phyloP scores from a whole-genome alignment of 2,329 filamentous ascomycete genomes.

The Fusarium pseudoanthophilum region DNA sequence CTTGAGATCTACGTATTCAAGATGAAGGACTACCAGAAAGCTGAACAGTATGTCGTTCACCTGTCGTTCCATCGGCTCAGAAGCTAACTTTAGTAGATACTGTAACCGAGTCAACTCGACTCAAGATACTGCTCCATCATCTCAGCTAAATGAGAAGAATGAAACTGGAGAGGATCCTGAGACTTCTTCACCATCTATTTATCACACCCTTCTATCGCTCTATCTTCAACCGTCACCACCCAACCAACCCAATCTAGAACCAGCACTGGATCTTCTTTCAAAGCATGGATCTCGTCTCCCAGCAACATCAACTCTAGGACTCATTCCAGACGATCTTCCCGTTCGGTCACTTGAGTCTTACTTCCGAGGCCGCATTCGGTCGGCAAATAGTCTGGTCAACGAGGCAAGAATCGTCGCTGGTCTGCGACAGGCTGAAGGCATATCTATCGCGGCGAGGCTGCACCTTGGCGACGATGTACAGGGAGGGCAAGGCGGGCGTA shows the following conservation, averaged over 20 bases:
- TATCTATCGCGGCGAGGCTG: slow-evolving; percentile 78
- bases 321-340: slow-evolving; percentile 85
- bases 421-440: slow-evolving; percentile 80
- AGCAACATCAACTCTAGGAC: slow-evolving; percentile 82
- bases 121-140: slow-evolving; percentile 57
- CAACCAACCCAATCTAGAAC: slow-evolving; percentile 76
- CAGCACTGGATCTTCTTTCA: slow-evolving; percentile 87
- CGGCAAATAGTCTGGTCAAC: slow-evolving; percentile 83
- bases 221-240: slow-evolving; percentile 85
- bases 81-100: slow-evolving; percentile 66
- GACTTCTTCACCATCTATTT: slow-evolving; percentile 79
- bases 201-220: slow-evolving; percentile 88
- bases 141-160: slow-evolving; percentile 49
- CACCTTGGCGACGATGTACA: slow-evolving; percentile 75
- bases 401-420: slow-evolving; percentile 81
- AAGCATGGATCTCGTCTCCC: slow-evolving; percentile 93
- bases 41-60: slow-evolving; percentile 78
- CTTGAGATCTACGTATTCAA: slow-evolving; percentile 98
- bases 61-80: neutral
- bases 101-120: slow-evolving; percentile 86
- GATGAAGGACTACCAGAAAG: slow-evolving; percentile 85
- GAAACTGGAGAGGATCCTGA: slow-evolving; percentile 52
- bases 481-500: slow-evolving; percentile 63
- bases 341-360: slow-evolving; percentile 86
- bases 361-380: slow-evolving; percentile 89